Percentiles rank a stretch among this genome's conserved stretches.
Conservation (phyloP, 1,139 yeast genomes). For the Sugiyamaella paludigena region DNA sequence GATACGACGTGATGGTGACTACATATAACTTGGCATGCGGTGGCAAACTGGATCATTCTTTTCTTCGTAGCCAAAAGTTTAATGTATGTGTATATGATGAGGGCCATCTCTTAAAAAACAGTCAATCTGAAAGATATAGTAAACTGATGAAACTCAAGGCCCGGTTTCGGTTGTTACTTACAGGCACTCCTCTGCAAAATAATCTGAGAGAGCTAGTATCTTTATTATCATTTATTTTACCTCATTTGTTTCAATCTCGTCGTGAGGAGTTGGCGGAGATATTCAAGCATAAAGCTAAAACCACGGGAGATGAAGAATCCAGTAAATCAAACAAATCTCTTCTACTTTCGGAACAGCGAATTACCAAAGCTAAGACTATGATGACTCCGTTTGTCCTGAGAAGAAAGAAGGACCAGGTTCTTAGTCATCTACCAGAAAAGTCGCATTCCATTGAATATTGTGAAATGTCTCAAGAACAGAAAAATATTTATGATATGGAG, state of each 20-base stretch:
- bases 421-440: conserved; percentile 82
- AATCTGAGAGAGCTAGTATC: conserved; percentile 88
- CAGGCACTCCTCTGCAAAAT: conserved; percentile 97
- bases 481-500: conserved; percentile 57
- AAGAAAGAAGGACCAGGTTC: conserved; percentile 87
- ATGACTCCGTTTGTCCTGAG: conserved; percentile 96
- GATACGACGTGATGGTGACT: conserved; percentile 79
- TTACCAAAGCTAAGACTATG: conserved; percentile 91
- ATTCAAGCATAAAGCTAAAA: conserved; percentile 79
- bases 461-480: conserved; percentile 58
- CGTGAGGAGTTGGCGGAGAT: conserved; percentile 78
- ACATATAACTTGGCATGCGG: conserved; percentile 93
- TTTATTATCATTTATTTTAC: conserved; percentile 83
- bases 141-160: conserved; percentile 83
- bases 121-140: conserved; percentile 78
- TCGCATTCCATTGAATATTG: conserved; percentile 62
- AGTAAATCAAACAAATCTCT: conserved; percentile 67
- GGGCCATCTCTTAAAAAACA: conserved; percentile 94
- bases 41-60: conserved; percentile 73
- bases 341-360: conserved; percentile 83
- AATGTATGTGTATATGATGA: conserved; percentile 93
- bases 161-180: conserved; percentile 73
- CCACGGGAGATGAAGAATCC: conserved; percentile 45
- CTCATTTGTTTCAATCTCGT: conserved; percentile 73
- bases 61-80: conserved; percentile 69